These are phyloP conservation scores for Rhynchosporium secalis DNA, from an alignment of 2,329 filamentous ascomycete species.

Conservation along the genomic window DNA sequence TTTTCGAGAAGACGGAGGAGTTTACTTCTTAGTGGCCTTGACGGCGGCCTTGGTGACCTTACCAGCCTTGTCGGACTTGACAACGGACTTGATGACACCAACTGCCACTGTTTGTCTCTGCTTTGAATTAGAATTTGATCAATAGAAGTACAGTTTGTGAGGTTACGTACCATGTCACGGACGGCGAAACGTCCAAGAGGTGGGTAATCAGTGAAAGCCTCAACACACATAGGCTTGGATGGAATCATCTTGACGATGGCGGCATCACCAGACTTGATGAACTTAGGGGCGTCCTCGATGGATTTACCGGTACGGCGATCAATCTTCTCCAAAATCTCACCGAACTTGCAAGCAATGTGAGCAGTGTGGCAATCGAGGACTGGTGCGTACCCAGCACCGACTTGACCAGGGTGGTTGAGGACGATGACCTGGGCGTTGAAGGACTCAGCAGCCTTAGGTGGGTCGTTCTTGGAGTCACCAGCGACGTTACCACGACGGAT, in stretches of 20 bases:
- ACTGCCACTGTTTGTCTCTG: slow-evolving; percentile 68
- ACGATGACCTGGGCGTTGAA: slow-evolving; percentile 99
- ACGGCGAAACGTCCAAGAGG: slow-evolving; percentile 99
- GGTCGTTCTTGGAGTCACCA: slow-evolving; percentile 99
- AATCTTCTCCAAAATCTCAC: slow-evolving; percentile 99
- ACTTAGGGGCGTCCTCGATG: slow-evolving; percentile 89
- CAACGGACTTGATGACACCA: slow-evolving; percentile 88
- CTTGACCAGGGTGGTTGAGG: slow-evolving; percentile 99
- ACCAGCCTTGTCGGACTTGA: slow-evolving; percentile 34
- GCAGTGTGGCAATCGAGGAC: slow-evolving; percentile 99
- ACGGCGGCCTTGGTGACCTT: slow-evolving; percentile 41
- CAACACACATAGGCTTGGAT: slow-evolving; percentile 99
- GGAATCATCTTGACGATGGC: slow-evolving; percentile 99
- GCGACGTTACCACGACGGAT: slow-evolving; percentile 99
- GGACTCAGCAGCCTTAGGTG: slow-evolving; percentile 80
- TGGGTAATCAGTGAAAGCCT: slow-evolving; percentile 99
- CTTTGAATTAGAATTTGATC: too few species aligned
- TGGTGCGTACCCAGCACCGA: slow-evolving; percentile 98
- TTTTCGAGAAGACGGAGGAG: not conserved
- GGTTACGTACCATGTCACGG: slow-evolving; percentile 82
- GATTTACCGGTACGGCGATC: slow-evolving; percentile 99
- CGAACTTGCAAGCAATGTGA: slow-evolving; percentile 99
- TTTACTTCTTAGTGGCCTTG: slow-evolving; percentile 37
- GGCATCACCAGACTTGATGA: slow-evolving; percentile 99
- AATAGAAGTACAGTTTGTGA: too few species aligned